Conservation (phyloP, 805 yeast genomes). For the Lipomyces spencermartinsiae region DNA sequence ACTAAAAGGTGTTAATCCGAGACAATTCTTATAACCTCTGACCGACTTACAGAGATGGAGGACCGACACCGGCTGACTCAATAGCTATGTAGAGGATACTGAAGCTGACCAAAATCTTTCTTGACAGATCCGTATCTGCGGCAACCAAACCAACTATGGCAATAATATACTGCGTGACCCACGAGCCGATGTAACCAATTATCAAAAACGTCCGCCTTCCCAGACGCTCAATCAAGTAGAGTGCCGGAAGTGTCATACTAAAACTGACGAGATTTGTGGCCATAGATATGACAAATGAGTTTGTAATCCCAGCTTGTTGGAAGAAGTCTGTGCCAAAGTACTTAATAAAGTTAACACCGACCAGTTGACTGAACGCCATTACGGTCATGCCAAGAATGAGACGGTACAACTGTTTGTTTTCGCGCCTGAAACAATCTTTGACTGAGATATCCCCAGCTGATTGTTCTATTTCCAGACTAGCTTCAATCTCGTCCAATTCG, state of each 20-base stretch:
- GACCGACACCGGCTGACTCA: constrained; percentile 86
- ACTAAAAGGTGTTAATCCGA: not conserved
- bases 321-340: constrained; percentile 89
- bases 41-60: constrained; percentile 62
- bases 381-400: constrained; percentile 68
- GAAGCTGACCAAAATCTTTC: constrained; percentile 59
- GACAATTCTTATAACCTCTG: not conserved
- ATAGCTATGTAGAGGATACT: constrained; percentile 69
- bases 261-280: constrained; percentile 84
- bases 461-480: constrained; percentile 55
- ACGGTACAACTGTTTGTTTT: constrained; percentile 39
- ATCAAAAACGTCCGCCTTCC: constrained; percentile 78
- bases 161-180: constrained; percentile 65
- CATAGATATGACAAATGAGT: constrained; percentile 75
- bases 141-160: constrained; percentile 63
- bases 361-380: constrained; percentile 87
- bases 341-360: constrained; percentile 89
- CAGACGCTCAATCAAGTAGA: constrained; percentile 73
- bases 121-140: constrained; percentile 51
- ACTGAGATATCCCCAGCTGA: constrained; percentile 23
- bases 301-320: constrained; percentile 63
- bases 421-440: constrained; percentile 44
- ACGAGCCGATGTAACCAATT: constrained; percentile 79
- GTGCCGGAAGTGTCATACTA: constrained; percentile 80
- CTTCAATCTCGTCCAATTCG: constrained; percentile 57